Conservation (phyloP, 2,329 filamentous ascomycete genomes). For the Colletotrichum gloeosporioides region DNA sequence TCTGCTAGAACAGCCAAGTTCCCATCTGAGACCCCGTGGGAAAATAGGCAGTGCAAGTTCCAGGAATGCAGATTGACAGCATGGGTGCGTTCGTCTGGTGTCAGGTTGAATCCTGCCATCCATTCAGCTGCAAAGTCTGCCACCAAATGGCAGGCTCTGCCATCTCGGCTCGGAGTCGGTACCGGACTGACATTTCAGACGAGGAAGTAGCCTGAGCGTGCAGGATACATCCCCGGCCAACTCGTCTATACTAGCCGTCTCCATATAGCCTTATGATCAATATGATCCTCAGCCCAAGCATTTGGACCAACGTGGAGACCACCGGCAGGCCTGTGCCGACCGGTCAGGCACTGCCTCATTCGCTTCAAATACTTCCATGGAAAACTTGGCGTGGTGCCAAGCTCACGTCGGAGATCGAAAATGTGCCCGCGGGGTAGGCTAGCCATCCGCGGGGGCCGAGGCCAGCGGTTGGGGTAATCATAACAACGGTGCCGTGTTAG, state of each 20-base stretch:
- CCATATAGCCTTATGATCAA: neutral
- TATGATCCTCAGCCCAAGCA: neutral
- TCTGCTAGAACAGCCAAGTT: neutral
- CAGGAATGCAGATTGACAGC: neutral
- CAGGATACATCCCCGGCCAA: neutral
- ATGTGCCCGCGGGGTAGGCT: neutral
- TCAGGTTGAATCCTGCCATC: constrained; percentile 8
- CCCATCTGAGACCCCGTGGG: neutral
- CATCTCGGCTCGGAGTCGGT: neutral
- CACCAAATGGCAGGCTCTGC: neutral
- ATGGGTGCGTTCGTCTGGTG: constrained; percentile 12
- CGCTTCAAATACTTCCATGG: neutral
- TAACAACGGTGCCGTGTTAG: neutral
- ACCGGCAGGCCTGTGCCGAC: neutral
- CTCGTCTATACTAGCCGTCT: neutral
- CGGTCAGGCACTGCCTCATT: neutral
- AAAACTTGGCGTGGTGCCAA: neutral
- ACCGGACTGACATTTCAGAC: neutral
- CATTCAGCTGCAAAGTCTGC: neutral
- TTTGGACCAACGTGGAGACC: neutral
- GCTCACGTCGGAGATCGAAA: neutral
- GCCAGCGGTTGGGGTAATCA: neutral
- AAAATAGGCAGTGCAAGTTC: neutral
- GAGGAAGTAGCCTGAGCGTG: neutral
- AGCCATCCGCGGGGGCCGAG: neutral